These are phyloP conservation scores for Talaromyces wortmannii DNA, from an alignment of 495 filamentous ascomycete genomes.

Conservation along the genomic window DNA sequence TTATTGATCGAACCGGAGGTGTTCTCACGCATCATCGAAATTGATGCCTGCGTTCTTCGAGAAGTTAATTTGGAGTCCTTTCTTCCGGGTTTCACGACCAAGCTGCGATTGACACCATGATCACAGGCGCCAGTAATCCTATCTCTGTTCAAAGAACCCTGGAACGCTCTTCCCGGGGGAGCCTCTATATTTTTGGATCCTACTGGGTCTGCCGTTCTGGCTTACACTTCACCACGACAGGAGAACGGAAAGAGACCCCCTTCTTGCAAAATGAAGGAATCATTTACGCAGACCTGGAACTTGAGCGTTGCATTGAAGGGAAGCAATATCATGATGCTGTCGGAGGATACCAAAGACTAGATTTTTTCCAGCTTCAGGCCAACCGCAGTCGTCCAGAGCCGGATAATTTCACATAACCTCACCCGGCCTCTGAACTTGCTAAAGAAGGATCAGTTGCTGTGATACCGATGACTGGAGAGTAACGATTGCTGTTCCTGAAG, in stretches of 20 bases:
- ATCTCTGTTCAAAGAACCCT: constrained; percentile 8
- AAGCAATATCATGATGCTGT: constrained; percentile 40
- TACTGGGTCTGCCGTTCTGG: constrained; percentile 14
- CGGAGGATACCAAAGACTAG: constrained; percentile 34
- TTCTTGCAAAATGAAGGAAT: constrained; percentile 32
- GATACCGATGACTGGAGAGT: too few species aligned
- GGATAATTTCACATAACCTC: too few species aligned
- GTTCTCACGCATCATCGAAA: constrained; percentile 30
- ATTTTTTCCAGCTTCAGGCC: constrained; percentile 34
- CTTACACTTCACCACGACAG: constrained; percentile 10
- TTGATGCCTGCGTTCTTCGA: constrained; percentile 31
- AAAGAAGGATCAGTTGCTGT: too few species aligned
- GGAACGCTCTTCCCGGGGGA: constrained; percentile 14
- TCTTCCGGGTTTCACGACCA: constrained; percentile 21
- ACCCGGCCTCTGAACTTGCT: too few species aligned
- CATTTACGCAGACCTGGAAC: constrained; percentile 33
- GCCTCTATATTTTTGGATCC: constrained; percentile 32
- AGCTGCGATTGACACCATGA: constrained; percentile 13
- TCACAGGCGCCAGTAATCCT: constrained; percentile 5
- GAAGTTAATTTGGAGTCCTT: constrained; percentile 31
- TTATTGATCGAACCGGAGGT: constrained; percentile 19
- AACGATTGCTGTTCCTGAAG: too few species aligned
- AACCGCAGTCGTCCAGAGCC: constrained; percentile 14
- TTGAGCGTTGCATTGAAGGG: constrained; percentile 28
- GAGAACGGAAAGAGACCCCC: constrained; percentile 11